A percentile compares a stretch with the other conserved stretches of the same genome.
phyloP scores from a whole-genome alignment of 1,139 yeast genomes.

The Blastobotrys capitulatus region DNA sequence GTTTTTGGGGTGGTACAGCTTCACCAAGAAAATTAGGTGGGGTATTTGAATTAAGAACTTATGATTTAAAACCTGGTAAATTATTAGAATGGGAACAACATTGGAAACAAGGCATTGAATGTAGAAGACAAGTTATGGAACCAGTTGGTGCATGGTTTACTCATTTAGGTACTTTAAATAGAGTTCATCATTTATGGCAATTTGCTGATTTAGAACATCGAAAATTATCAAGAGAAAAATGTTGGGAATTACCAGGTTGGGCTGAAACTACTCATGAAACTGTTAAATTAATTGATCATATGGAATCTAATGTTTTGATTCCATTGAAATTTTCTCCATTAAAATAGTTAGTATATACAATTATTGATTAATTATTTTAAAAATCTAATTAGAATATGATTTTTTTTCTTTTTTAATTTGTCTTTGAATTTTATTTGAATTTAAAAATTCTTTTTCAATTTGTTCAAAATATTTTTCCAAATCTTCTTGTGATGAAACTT shows the following conservation, averaged over 20 bases:
- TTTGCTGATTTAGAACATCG: slow-evolving; percentile 42
- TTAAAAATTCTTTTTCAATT: slow-evolving; percentile 17
- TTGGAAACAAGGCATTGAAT: slow-evolving; percentile 40
- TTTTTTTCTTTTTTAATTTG: slow-evolving; percentile 7
- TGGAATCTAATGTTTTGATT: slow-evolving; percentile 38
- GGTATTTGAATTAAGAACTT: slow-evolving; percentile 38
- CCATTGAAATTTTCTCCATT: slow-evolving; percentile 39
- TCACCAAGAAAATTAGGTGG: slow-evolving; percentile 41
- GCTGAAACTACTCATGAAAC: slow-evolving; percentile 42
- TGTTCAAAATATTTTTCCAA: slow-evolving; percentile 21
- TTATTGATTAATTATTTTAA: background rate
- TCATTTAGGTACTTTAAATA: slow-evolving; percentile 37
- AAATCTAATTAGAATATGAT: background rate
- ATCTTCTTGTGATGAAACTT: slow-evolving; percentile 1
- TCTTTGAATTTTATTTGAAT: slow-evolving; percentile 3
- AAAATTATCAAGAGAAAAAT: slow-evolving; percentile 36
- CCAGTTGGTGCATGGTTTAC: slow-evolving; percentile 45
- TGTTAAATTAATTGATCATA: slow-evolving; percentile 36
- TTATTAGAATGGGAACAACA: slow-evolving; percentile 40
- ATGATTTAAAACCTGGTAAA: slow-evolving; percentile 37
- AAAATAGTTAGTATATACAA: slow-evolving; percentile 17
- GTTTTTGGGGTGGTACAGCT: slow-evolving; percentile 43
- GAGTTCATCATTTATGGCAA: slow-evolving; percentile 42
- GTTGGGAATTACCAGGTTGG: slow-evolving; percentile 44
- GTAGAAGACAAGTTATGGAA: slow-evolving; percentile 42